A percentile compares a stretch with the other conserved stretches of the same genome.
Evolutionary conservation across 208 protist genomes (phyloP).

Genomic region (Leishmania tropica): DNA sequence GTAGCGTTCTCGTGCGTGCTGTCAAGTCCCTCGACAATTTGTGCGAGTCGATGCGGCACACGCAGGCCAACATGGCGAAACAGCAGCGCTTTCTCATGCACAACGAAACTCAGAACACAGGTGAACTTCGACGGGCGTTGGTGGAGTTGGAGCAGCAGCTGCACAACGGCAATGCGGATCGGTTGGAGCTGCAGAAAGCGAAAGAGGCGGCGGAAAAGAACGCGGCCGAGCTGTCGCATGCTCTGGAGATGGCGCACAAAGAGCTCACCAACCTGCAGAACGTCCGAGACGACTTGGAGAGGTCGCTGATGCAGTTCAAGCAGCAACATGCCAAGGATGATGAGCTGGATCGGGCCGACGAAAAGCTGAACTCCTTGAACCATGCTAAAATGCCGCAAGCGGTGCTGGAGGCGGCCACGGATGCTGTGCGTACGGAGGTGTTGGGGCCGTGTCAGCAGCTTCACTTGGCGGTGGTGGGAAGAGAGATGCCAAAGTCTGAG

Average conservation of each 20-base stretch:
- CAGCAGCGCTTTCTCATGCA: conserved; percentile 48
- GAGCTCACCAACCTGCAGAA: conserved; percentile 5
- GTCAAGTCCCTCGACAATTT: conserved; percentile 30
- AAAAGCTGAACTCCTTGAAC: not conserved
- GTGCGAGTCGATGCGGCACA: conserved; percentile 25
- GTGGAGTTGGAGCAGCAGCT: conserved; percentile 29
- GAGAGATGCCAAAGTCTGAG: not conserved
- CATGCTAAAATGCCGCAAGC: not conserved
- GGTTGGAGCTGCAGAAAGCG: conserved; percentile 8
- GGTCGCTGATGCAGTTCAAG: conserved; percentile 8
- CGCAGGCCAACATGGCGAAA: conserved; percentile 24
- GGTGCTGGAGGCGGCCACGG: conserved; percentile 5
- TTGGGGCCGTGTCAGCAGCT: not conserved
- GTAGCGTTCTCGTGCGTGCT: conserved; percentile 26
- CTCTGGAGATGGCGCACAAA: not conserved
- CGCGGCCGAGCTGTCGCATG: not conserved
- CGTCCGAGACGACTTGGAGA: conserved; percentile 6
- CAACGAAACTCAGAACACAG: conserved; percentile 28
- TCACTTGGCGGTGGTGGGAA: conserved; percentile 17
- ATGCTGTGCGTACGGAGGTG: conserved; percentile 1
- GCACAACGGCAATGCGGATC: conserved; percentile 1
- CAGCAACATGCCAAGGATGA: conserved; percentile 10
- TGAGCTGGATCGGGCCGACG: not conserved
- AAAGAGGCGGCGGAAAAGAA: conserved; percentile 1
- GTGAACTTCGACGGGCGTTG: conserved; percentile 27